Base-by-base conservation (phyloP, 345 rosid species). In the Populus simonii region DNA sequence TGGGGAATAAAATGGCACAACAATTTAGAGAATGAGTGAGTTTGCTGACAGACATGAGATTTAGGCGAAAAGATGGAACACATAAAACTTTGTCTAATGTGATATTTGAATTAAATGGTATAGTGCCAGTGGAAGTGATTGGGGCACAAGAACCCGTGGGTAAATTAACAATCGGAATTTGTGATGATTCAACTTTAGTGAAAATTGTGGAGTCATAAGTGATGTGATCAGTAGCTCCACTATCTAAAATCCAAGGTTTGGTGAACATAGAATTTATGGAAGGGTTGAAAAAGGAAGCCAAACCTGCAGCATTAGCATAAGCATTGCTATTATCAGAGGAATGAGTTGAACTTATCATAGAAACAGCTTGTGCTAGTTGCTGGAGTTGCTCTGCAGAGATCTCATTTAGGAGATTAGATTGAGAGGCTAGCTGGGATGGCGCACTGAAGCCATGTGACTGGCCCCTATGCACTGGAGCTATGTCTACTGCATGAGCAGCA, bases 221-320 rank as follows among this genome's bases (percentile, higher is more conserved):
- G 22, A 79, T 73, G 11, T 79, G 77, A 12, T 79, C 45, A 8
- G 33, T 59, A 18, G 77, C 77, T 38, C 55, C 38, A 12, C 66
- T 74, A 63, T 59, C 68, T 20, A 36, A 63, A 63, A 74, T 71
- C 53, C 72, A 68, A 68, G 72, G 72, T 22, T 36, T 38, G 6
- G 72, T 36, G 18, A 39, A 68, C 1, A 12, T 0, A 39, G 18
- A 68, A 68, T 68, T 36, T 15, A 68, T 22, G 4, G 17, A 36
- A 18, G 49, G 43, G 18, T 20, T 68, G 27, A n/a, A 0, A 55
- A 22, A 47, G 7, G 2, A 2, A 71, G 15, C 23, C 20, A 55
- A 27, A 7, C 61, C 23, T 25, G 7, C n/a, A 45, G 7, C 61
- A 27, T 71, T 43, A 5, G n/a, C 74, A 71, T n/a, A 47, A 5